These are phyloP conservation scores for Gaeumannomyces sp. DNA, from an alignment of 2,329 filamentous ascomycete species.

Conservation along the genomic window DNA sequence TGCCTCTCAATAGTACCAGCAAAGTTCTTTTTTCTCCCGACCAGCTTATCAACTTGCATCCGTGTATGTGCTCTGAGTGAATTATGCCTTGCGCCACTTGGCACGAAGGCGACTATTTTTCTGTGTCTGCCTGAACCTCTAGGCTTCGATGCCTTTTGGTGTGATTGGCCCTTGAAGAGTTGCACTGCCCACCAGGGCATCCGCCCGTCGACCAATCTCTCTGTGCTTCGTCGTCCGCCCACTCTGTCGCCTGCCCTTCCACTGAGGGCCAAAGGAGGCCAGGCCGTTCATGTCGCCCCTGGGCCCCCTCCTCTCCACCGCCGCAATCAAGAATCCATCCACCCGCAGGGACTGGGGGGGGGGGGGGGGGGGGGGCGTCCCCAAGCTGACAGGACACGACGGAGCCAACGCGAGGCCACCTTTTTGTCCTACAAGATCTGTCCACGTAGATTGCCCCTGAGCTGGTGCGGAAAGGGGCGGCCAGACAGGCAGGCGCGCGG, in stretches of 20 bases:
- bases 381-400: neutral
- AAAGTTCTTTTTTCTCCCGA: neutral
- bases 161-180: neutral
- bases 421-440: conserved; percentile 4
- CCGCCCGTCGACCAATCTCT: neutral
- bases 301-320: too few species aligned
- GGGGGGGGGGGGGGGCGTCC: too few species aligned
- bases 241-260: neutral
- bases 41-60: neutral
- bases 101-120: neutral
- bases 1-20: neutral
- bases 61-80: neutral
- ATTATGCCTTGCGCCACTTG: neutral
- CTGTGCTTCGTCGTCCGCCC: neutral
- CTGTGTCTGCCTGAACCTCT: neutral
- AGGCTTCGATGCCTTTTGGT: neutral
- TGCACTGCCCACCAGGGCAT: neutral
- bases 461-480: conserved; percentile 11
- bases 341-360: too few species aligned
- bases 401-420: neutral
- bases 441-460: conserved; percentile 10
- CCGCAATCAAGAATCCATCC: too few species aligned
- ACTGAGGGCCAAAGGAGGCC: neutral
- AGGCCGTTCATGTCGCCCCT: too few species aligned
- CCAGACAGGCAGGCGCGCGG: too few species aligned